Base-by-base conservation (phyloP, 108 stramenopile species). In the Nitzschia inconspicua region DNA sequence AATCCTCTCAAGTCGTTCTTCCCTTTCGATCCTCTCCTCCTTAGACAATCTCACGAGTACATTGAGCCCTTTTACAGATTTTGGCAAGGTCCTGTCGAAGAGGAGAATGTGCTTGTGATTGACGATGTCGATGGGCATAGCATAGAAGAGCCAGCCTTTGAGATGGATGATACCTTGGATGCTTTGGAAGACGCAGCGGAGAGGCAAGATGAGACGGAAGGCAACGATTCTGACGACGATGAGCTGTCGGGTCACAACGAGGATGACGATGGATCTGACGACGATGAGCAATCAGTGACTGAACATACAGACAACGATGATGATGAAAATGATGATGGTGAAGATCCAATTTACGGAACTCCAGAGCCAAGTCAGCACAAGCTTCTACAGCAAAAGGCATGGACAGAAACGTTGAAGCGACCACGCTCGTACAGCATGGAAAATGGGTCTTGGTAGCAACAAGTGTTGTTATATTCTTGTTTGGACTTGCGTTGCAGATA, bases 1-100 rank as follows among this genome's bases (percentile, higher is more conserved):
- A 97, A 98, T 77, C 96, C 97, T 7, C 63, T 98, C 30, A 89
- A 95, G 43, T 93, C 94, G 0, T 98, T 95, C 55, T 98, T 98
- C 60, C 97, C 98, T 4, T 98, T 98, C 63, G 98, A 98, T 72
- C 98, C 98, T 7, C 94, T 89, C 57, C 66, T 98, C 19, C 68
- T 98, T 27, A 68, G 87, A 43, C 74, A 76, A 44, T 93, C 95
- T 4, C 82, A 93, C 59, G 65, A 28, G 3, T 80, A 65, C 61
- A 75, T 98, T 11, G 94, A 89, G 41, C 80, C 88, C 8, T 82
- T 78, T 44, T 97, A 95, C 62, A 73, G 81, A 42, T 68, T 87
- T 50, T 97, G 96, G 96, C 73, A 82, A 26, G 94, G 88, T 34
- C 73, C 85, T 26, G 65, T 76, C 26, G 57, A 61, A 10, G 76